A percentile compares a stretch with the other conserved stretches of the same genome.
phyloP scores from a whole-genome alignment of 331 rosid species.

The Prunus yedoensis region DNA sequence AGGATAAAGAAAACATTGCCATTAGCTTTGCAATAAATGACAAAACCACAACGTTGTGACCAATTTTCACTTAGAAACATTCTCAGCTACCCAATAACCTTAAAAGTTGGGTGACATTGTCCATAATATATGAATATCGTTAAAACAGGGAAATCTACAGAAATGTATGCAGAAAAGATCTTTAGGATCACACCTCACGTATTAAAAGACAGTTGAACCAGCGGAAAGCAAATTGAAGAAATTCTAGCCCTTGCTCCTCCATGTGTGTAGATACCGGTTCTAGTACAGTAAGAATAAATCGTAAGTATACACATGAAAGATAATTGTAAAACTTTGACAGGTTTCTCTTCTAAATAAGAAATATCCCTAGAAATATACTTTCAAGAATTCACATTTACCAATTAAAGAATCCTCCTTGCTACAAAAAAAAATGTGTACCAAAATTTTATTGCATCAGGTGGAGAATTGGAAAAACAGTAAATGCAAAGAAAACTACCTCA shows the following conservation, averaged over 20 bases:
- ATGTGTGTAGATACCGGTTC: conserved; percentile 89
- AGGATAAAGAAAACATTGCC: background rate
- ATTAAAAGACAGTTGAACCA: conserved; percentile 98
- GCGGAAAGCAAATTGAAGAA: conserved; percentile 97
- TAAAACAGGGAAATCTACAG: conserved; percentile 11
- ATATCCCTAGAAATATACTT: background rate
- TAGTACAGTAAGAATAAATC: conserved; percentile 27
- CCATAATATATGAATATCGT: background rate
- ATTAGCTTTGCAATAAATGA: conserved; percentile 29
- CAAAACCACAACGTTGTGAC: conserved; percentile 22
- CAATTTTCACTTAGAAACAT: background rate
- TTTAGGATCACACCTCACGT: conserved; percentile 68
- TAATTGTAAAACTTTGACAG: conserved; percentile 7
- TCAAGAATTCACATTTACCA: background rate
- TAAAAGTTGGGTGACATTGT: background rate
- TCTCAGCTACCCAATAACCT: background rate
- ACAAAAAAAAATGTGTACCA: background rate
- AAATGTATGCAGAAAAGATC: background rate
- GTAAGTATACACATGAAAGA: background rate
- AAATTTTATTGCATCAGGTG: background rate
- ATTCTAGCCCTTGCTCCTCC: conserved; percentile 92
- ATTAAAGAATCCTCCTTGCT: background rate
- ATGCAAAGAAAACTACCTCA: background rate
- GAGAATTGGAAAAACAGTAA: background rate
- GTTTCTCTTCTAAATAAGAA: background rate